Percentiles rank a stretch among this genome's conserved stretches.
Evolutionary conservation across 164 flowering plant species (phyloP).

Genomic region (Sedum album): DNA sequence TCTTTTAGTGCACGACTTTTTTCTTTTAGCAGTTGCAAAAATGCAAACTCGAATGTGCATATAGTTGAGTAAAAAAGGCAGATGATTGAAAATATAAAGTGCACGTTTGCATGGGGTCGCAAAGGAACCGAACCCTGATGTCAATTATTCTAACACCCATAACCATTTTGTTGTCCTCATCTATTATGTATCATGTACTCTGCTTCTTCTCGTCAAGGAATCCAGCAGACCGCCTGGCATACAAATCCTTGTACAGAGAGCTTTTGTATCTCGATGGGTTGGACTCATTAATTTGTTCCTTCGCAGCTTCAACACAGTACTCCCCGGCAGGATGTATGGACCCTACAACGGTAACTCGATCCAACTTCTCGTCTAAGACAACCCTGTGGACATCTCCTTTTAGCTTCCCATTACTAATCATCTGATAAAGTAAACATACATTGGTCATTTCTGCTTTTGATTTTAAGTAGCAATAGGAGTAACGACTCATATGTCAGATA

Average conservation of each 20-base stretch:
- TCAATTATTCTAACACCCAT: too few species aligned
- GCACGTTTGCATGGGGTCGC: too few species aligned
- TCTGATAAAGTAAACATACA: background rate
- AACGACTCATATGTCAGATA: background rate
- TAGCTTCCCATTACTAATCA: background rate
- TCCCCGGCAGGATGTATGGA: background rate
- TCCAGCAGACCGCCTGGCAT: background rate
- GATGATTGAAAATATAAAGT: too few species aligned
- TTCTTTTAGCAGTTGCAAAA: too few species aligned
- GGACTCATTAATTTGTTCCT: background rate
- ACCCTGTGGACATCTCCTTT: conserved; percentile 1
- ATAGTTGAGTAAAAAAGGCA: too few species aligned
- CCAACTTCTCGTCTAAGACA: background rate
- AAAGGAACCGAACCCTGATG: too few species aligned
- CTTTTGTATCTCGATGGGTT: background rate
- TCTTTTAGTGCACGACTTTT: too few species aligned
- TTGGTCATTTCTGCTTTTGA: background rate
- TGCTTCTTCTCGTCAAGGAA: background rate
- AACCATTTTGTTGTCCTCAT: too few species aligned
- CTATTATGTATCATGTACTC: background rate
- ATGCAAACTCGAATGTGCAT: too few species aligned
- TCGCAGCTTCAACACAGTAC: background rate
- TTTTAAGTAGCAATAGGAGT: background rate
- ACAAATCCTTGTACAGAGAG: background rate
- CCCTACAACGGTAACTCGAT: background rate